These are phyloP conservation scores for Lasiodiplodia sp. DNA, from an alignment of 2,329 filamentous ascomycete genomes.

Conservation along the genomic window DNA sequence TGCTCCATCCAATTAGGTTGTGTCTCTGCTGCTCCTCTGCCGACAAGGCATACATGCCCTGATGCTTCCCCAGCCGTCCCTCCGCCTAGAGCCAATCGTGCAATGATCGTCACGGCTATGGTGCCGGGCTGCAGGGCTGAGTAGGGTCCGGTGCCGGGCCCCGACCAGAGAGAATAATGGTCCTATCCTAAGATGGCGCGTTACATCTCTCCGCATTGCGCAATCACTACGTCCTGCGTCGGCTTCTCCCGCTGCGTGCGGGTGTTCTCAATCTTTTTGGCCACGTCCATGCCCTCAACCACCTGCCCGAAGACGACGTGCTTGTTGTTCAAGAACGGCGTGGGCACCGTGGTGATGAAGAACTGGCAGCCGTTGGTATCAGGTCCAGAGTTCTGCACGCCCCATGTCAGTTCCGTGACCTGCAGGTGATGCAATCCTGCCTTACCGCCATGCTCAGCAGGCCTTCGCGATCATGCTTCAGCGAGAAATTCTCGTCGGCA, in stretches of 20 bases:
- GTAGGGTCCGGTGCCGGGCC: slow-evolving; percentile 15
- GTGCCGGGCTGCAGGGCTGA: slow-evolving; percentile 20
- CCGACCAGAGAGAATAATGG: slow-evolving; percentile 11
- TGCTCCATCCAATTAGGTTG: neutral
- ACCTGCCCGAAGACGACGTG: slow-evolving; percentile 97
- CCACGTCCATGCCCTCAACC: slow-evolving; percentile 86
- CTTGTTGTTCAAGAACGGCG: slow-evolving; percentile 88
- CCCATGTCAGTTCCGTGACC: slow-evolving; percentile 5
- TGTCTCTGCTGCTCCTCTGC: neutral
- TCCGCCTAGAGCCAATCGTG: neutral
- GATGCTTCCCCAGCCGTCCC: slow-evolving; percentile 10
- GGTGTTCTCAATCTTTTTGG: slow-evolving; percentile 90
- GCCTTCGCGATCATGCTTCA: slow-evolving; percentile 80
- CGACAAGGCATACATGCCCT: neutral
- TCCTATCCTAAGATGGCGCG: neutral
- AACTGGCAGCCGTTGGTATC: slow-evolving; percentile 97
- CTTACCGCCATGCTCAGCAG: slow-evolving; percentile 91
- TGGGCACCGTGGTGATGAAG: slow-evolving; percentile 91
- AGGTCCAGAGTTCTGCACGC: slow-evolving; percentile 79
- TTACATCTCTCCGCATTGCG: slow-evolving; percentile 93
- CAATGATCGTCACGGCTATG: slow-evolving; percentile 18
- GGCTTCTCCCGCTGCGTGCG: slow-evolving; percentile 83
- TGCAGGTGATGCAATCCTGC: slow-evolving; percentile 35
- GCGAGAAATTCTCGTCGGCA: slow-evolving; percentile 85
- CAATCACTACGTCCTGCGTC: slow-evolving; percentile 81